Evolutionary conservation across 306 rosid genomes (phyloP).

Genomic region (Hippophae rhamnoides): DNA sequence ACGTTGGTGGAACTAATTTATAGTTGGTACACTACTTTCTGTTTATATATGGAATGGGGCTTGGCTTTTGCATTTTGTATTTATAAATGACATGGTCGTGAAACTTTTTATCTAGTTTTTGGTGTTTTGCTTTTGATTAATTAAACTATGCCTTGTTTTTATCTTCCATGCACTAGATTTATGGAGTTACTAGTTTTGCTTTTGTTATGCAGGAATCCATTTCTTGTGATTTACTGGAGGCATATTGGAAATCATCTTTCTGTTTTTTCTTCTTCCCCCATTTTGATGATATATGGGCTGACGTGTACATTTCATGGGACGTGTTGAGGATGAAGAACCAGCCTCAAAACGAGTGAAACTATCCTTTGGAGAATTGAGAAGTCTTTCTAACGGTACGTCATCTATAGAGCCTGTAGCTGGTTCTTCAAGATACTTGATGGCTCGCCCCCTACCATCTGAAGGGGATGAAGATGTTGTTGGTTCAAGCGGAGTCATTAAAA

Average conservation of each 20-base stretch:
- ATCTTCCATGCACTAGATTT: no score
- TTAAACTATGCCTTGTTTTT: no score
- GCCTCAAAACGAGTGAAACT: slow-evolving; percentile 11
- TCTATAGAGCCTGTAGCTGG: slow-evolving; percentile 2
- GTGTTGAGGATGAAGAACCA: slow-evolving; percentile 12
- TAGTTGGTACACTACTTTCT: no score
- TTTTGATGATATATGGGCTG: slow-evolving; percentile 14
- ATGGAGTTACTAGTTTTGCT: no score
- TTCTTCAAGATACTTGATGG: slow-evolving; percentile 16
- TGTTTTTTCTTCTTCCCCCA: background rate
- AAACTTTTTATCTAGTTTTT: no score
- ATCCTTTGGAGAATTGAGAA: slow-evolving; percentile 6
- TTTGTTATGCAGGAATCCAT: no score
- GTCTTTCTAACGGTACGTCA: slow-evolving; percentile 7
- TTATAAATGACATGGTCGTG: no score
- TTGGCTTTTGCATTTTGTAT: no score
- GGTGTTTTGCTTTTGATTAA: no score
- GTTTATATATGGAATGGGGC: no score
- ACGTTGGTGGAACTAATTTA: no score
- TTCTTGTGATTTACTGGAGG: no score
- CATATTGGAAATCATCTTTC: background rate
- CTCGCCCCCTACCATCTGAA: slow-evolving; percentile 13
- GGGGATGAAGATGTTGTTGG: slow-evolving; percentile 8
- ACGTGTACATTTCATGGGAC: slow-evolving; percentile 21
- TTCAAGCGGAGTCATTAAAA: slow-evolving; percentile 17